Base-by-base conservation (phyloP, 2,329 filamentous ascomycete species). In the Trichoderma guizhouense region DNA sequence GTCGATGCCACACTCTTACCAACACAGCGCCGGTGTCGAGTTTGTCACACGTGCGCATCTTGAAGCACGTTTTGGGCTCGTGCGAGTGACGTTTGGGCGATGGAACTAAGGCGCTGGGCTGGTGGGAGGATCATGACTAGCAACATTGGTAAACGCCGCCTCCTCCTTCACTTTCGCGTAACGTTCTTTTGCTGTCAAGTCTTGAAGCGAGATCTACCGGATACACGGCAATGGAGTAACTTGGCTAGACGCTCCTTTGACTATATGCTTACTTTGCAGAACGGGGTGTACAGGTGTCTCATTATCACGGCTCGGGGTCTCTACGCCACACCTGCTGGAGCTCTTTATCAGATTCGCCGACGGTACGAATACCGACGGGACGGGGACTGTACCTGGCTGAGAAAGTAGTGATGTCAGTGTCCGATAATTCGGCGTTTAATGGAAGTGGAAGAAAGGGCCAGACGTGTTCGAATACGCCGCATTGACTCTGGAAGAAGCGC, bases 181-280 rank as follows among this genome's bases (percentile, higher is more conserved):
- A 21, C 47, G 47, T 53, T 21, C 4, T 4, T 51, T 26, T 57
- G 53, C 28, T 26, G 34, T 36, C 34, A 8, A 4, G 12, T 62
- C 14, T 9, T 18, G 21, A 18, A 47, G 15, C 34, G 36, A 63
- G 60, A 63, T 63, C 60, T 63, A 28, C 36, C 36, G 60, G 60
- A 28, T 63, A 43, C 60, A 30, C 60, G 60, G 34, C 60, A 63
- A 11, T n/a, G 36, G 36, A 15, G 4, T 14, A 43, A 43, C 24
- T 18, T 26, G 34, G 21, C 34, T 63, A 63, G 14, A 26, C 7
- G 24, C 36, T 26, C 12, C 34, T 47, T 63, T 63, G 60, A 18
- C 24, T 63, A 63, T 63, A 63, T 63, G 60, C 60, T 63, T 63
- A 63, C 60, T 47, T 43, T 63, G 60, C 60, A 63, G 60, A 30